phyloP scores from a whole-genome alignment of 2,329 filamentous ascomycete species.

The Penicillium olsonii region DNA sequence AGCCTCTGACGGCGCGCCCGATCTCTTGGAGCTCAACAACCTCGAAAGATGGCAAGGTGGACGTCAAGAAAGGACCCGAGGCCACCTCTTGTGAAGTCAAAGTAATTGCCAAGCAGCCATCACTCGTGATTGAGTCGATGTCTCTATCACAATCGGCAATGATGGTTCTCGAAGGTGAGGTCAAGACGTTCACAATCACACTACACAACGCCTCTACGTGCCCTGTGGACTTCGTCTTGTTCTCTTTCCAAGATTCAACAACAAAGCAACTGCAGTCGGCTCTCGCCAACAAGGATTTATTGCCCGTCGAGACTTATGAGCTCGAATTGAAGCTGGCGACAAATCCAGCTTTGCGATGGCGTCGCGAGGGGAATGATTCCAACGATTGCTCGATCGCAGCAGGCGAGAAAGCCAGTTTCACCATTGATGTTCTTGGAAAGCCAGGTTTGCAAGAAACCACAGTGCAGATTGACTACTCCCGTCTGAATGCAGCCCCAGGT shows the following conservation, averaged over 20 bases:
- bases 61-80: slow-evolving; percentile 37
- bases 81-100: slow-evolving; percentile 57
- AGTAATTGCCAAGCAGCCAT: slow-evolving; percentile 77
- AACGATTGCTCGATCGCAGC: slow-evolving; percentile 64
- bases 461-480: slow-evolving; percentile 83
- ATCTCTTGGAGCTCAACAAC: slow-evolving; percentile 47
- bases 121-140: slow-evolving; percentile 72
- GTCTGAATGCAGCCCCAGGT: slow-evolving; percentile 69
- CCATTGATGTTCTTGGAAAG: slow-evolving; percentile 83
- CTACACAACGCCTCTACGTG: slow-evolving; percentile 76
- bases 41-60: slow-evolving; percentile 36
- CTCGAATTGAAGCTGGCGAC: slow-evolving; percentile 77
- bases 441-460: slow-evolving; percentile 77
- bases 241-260: slow-evolving; percentile 88
- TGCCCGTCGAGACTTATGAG: slow-evolving; percentile 79
- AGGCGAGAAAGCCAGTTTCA: slow-evolving; percentile 68
- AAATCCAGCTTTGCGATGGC: slow-evolving; percentile 64
- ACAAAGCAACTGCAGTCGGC: slow-evolving; percentile 74
- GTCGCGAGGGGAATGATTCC: slow-evolving; percentile 53
- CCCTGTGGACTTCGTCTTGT: slow-evolving; percentile 78
- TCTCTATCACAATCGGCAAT: slow-evolving; percentile 80
- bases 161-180: slow-evolving; percentile 92
- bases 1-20: slow-evolving; percentile 49
- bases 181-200: slow-evolving; percentile 73
- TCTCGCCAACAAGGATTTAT: slow-evolving; percentile 73